Percentiles rank a stretch among this genome's conserved stretches.
Conservation (phyloP, 495 filamentous ascomycete genomes). For the Chaetomium tenue region DNA sequence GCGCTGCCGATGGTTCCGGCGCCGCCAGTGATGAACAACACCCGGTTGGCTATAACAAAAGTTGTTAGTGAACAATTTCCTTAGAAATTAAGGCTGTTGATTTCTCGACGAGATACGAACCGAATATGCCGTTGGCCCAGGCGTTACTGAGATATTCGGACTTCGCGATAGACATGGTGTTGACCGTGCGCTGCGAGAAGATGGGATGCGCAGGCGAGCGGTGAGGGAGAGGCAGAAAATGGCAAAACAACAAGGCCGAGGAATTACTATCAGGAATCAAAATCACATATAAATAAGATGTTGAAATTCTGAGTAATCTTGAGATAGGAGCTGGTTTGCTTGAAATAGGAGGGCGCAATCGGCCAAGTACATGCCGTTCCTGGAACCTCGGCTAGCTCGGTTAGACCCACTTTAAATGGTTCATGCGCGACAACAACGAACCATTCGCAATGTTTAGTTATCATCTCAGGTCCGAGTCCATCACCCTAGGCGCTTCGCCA, state of each 20-base stretch:
- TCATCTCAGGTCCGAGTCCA: too few relatives aligned
- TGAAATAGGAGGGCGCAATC: neutral
- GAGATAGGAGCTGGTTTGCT: too few relatives aligned
- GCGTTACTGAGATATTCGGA: slow-evolving; percentile 73
- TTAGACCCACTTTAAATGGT: slow-evolving; percentile 19
- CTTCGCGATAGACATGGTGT: slow-evolving; percentile 63
- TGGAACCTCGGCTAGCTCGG: slow-evolving; percentile 14
- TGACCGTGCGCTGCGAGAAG: neutral
- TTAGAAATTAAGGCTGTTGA: neutral
- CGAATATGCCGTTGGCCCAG: slow-evolving; percentile 84
- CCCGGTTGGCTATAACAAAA: slow-evolving; percentile 65
- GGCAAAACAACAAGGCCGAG: neutral
- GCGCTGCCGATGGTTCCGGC: slow-evolving; percentile 91
- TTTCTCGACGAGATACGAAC: slow-evolving; percentile 44
- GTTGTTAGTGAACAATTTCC: neutral
- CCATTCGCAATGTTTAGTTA: too few relatives aligned
- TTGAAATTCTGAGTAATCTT: too few relatives aligned
- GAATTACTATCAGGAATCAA: neutral
- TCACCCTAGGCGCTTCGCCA: too few relatives aligned
- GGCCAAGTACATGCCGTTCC: neutral
- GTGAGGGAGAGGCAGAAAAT: neutral
- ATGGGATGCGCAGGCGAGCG: neutral
- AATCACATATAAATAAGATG: too few relatives aligned
- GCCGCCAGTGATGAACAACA: slow-evolving; percentile 93
- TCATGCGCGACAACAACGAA: too few relatives aligned